Base-by-base conservation (phyloP, 2,329 filamentous ascomycete species). In the Colletotrichum sp. region DNA sequence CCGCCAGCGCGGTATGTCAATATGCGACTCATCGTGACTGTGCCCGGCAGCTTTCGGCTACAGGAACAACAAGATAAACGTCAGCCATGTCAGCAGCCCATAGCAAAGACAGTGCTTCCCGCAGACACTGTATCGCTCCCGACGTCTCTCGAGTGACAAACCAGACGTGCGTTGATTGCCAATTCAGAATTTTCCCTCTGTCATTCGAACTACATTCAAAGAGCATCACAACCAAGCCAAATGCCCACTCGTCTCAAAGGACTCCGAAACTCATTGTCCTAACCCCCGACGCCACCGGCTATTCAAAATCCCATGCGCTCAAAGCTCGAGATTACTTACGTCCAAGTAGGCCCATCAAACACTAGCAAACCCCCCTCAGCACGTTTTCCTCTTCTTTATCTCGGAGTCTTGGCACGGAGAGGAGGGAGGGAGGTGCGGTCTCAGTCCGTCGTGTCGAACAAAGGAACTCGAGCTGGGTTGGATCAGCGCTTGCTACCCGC, bases 361-460 rank as follows among this genome's bases (percentile, higher is more conserved):
- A 21, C 16, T 34, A 61, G 58, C 16, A 8, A 36, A n/a, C n/a
- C 31, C 33, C 58, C 47, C 31, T n/a, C 43, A n/a, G 47, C 31
- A 18, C 27, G 47, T 54, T 66, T 24, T 36, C 34, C 34, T 66
- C 31, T 66, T 55, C 63, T 66, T 34, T 27, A 43, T 29, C n/a
- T 21, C 27, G 9, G 15, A 9, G 21, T 33, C 54, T 61, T 70
- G 71, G 67, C 67, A 68, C 54, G 31, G 12, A n/a, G 58, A 9
- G 29, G 58, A 61, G 27, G 27, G 55, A 29, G 67, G 33, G 54
- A 57, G 54, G 54, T 31, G 59, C 59, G 55, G 43, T 66, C 54
- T 66, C 38, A 71, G 71, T 57, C 72, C 62, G 72, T 36, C 61
- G 71, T 70, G 61, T 70, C 71, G 57, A 34, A 70, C 67, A 72